A percentile compares a stretch with the other conserved stretches of the same genome.
Evolutionary conservation across 352 stramenopile genomes (phyloP).

Genomic region (Sclerospora graminicola): DNA sequence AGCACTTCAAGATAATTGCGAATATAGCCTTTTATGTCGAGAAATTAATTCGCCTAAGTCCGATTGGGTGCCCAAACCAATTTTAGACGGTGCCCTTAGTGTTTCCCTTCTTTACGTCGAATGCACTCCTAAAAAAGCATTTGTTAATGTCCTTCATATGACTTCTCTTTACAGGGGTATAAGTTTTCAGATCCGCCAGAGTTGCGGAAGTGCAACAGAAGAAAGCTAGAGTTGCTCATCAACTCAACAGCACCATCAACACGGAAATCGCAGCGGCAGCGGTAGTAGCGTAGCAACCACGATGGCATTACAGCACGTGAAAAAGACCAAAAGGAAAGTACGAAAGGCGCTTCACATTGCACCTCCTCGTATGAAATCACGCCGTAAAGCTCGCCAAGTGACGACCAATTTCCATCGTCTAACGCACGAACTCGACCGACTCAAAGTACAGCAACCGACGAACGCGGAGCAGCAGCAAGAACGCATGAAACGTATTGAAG

Average conservation of each 20-base stretch:
- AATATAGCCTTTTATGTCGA: too few species aligned
- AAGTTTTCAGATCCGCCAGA: background rate
- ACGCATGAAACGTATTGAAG: constrained; percentile 21
- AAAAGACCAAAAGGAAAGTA: constrained; percentile 41
- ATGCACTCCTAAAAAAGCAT: background rate
- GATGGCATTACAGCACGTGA: background rate
- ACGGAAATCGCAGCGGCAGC: too few species aligned
- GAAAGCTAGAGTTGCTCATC: background rate
- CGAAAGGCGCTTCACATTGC: constrained; percentile 51
- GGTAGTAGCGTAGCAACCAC: too few species aligned
- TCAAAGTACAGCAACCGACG: constrained; percentile 30
- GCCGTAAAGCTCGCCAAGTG: constrained; percentile 55
- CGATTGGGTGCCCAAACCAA: too few species aligned
- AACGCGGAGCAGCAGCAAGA: constrained; percentile 17
- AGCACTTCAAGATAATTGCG: too few species aligned
- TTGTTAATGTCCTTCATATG: too few species aligned
- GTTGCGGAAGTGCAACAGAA: constrained; percentile 3
- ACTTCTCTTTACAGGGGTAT: background rate
- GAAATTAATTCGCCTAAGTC: too few species aligned
- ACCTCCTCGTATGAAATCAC: constrained; percentile 51
- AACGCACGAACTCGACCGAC: constrained; percentile 53
- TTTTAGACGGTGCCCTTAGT: too few species aligned
- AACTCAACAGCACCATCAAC: too few species aligned
- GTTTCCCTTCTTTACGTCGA: too few species aligned
- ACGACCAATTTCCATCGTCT: constrained; percentile 72